A percentile compares a stretch with the other conserved stretches of the same genome.
Evolutionary conservation across 768 basidiomycete species (phyloP).

Genomic region (Guyanaporus albipodus): DNA sequence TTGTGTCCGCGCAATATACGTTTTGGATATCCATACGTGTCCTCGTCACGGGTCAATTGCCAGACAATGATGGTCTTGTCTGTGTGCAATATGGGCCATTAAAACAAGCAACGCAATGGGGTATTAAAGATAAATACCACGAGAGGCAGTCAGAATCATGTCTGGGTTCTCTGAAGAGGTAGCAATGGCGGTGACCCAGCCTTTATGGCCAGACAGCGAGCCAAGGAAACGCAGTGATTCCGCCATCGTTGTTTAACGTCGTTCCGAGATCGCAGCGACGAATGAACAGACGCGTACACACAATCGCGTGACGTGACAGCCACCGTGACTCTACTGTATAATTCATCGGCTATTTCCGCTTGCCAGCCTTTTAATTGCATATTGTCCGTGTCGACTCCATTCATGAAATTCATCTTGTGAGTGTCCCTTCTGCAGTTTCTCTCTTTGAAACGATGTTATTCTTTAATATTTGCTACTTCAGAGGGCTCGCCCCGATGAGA

Average conservation of each 20-base stretch:
- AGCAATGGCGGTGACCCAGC: constrained; percentile 98
- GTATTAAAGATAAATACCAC: constrained; percentile 56
- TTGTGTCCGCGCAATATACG: constrained; percentile 98
- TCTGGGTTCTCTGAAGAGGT: constrained; percentile 99
- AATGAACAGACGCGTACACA: constrained; percentile 22
- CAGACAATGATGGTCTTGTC: constrained; percentile 99
- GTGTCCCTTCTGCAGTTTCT: constrained; percentile 2
- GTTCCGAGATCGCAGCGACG: constrained; percentile 16
- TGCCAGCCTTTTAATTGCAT: neutral
- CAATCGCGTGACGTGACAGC: constrained; percentile 48
- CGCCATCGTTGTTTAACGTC: constrained; percentile 49
- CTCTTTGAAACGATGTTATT: constrained; percentile 38
- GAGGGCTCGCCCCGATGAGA: constrained; percentile 58
- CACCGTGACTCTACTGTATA: constrained; percentile 64
- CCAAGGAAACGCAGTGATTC: constrained; percentile 91
- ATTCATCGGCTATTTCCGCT: constrained; percentile 39
- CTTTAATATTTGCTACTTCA: constrained; percentile 67
- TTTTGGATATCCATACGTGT: constrained; percentile 93
- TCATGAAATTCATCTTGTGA: constrained; percentile 9
- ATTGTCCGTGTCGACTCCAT: neutral
- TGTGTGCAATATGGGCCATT: constrained; percentile 54
- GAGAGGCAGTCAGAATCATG: constrained; percentile 97
- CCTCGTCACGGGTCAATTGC: constrained; percentile 93
- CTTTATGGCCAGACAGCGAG: constrained; percentile 88
- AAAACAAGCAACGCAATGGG: constrained; percentile 15